phyloP scores from a whole-genome alignment of 139 green algal species.

The Picochlorum sp. region DNA sequence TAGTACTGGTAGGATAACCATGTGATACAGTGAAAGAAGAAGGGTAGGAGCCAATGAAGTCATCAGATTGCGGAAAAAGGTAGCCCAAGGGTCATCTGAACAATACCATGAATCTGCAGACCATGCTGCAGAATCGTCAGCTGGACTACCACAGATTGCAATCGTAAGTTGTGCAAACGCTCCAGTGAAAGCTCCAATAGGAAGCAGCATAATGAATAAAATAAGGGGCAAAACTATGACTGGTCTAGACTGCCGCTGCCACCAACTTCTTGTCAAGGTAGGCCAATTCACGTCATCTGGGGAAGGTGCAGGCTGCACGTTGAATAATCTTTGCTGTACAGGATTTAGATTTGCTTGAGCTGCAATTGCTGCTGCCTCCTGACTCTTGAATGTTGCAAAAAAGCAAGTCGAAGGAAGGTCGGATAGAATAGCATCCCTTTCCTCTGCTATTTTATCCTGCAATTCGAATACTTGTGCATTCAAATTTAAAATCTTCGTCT shows the following conservation, averaged over 20 bases:
- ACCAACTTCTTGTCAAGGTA: conserved; percentile 19
- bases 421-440: conserved; percentile 10
- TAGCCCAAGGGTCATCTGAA: conserved; percentile 3
- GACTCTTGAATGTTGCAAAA: conserved; percentile 25
- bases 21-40: conserved; percentile 71
- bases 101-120: conserved; percentile 48
- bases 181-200: conserved; percentile 33
- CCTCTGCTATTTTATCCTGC: not conserved
- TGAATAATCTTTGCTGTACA: conserved; percentile 22
- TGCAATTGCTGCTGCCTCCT: conserved; percentile 22
- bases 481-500: not conserved
- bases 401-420: conserved; percentile 29
- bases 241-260: conserved; percentile 33
- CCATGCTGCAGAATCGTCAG: not conserved
- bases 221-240: conserved; percentile 32
- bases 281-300: conserved; percentile 33
- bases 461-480: not conserved
- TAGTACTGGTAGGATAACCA: conserved; percentile 61
- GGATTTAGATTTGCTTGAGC: conserved; percentile 28
- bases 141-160: conserved; percentile 25
- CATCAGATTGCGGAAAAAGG: conserved; percentile 36
- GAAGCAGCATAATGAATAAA: conserved; percentile 36
- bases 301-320: conserved; percentile 12
- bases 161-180: conserved; percentile 33
- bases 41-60: conserved; percentile 60